Evolutionary conservation across 345 rosid species (phyloP), one percentile per base, ranked within the genome.

Genomic region (Psidium guajava): DNA sequence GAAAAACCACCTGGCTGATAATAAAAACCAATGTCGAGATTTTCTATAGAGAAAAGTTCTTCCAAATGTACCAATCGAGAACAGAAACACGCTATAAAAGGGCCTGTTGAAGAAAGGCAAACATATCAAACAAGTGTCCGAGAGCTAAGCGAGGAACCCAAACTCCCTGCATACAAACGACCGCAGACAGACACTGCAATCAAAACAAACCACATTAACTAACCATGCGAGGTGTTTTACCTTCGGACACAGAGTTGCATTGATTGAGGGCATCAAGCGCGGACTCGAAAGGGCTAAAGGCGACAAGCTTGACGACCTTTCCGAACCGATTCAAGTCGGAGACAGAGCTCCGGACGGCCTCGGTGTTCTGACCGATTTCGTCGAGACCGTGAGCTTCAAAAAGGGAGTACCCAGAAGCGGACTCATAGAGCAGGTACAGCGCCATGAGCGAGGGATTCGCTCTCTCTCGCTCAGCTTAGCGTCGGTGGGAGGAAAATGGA

Each of bases 161-260:
- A 52, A 15, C 54, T 52, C 54, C 42, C 36, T 18, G 42, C 42
- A 61, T 36, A 54, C 61, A 11, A 81, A 82, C 84, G 44, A 51
- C 8, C 12, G n/a, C 3, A 44, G 32, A 25, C 52, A 44, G 3
- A 8, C 42, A 75, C 44, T 32, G 54, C 54, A 16, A 52, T 5
- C 54, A 6, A 15, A 59, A 27, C 36, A 61, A 32, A 18, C 47
- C 47, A 18, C 77, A 18, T 18, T 36, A 36, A 69, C 47, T 0
- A 36, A 5, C 77, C 47, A 36, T 2, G 77, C 77, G 77, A 69
- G 24, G 57, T 20, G 13, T 11, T 10, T 69, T 56, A 94, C 96
- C 98, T 95, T 95, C 96, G 36, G 96, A 93, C 52, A 96, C 91
- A n/a, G 98, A 93, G 90, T 93, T 96, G 88, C 92, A 90, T 91